Evolutionary conservation across 1,284 basidiomycete species (phyloP), one percentile per base, ranked within the genome.

Genomic region (Hypsizygus ulmarius): DNA sequence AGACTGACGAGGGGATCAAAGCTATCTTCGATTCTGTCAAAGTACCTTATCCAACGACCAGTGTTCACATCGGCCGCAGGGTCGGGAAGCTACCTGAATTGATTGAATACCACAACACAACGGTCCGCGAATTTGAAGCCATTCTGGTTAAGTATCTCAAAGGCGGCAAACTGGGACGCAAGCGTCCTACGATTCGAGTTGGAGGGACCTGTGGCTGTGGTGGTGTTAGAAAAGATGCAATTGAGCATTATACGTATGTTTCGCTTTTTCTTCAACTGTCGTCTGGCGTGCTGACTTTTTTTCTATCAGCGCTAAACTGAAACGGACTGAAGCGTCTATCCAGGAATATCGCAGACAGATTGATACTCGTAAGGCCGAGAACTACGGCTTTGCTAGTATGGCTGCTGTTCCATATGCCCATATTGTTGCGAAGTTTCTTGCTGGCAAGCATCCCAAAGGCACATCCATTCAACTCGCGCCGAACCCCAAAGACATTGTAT

Each of bases 381-480:
- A 82, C 63, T 96, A 94, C 65, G 94, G 92, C 11, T 96, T 96
- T 64, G 92, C 93, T 2, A 93, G 91, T 16, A 90, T 97, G 83
- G 93, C 90, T 43, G 87, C 93, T 0, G 89, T 97, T 8, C 86
- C 91, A 0, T 95, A 93, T 59, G 93, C 94, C 0, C 91, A 94
- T 58, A 78, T 88, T 39, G 90, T 93, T 10, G 90, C 87, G 2
- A 81, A 82, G 55, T 71, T 84, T 53, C 72, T 93, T 34, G 66
- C 69, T 36, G 69, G 69, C 50, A 93, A 92, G 63, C 78, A 77
- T 54, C 81, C 87, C 3, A 87, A 86, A 58, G 87, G 88, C 6
- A 81, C 88, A 0, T 71, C 72, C 7, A 81, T 93, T 45, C 65
- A 73, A 11, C 70, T 92, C 39, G 91, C 91, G 1, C 91, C 91